Conservation (phyloP, 1,139 yeast genomes). For the Candida anutae region DNA sequence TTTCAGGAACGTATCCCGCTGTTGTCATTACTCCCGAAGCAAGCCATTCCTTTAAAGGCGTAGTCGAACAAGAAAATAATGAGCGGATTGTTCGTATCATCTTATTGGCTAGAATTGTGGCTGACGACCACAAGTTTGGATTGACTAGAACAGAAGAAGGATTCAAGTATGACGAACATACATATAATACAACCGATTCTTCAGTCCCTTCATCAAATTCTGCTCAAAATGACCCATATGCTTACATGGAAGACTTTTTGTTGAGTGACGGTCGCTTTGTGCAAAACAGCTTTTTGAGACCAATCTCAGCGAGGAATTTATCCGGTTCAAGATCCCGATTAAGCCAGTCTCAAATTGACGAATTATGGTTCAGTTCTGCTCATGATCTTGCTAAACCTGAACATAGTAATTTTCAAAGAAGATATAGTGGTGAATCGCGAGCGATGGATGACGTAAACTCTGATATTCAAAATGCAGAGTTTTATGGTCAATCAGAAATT, state of each 20-base stretch:
- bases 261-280: slow-evolving; percentile 37
- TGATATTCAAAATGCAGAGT: slow-evolving; percentile 6
- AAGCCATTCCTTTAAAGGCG: slow-evolving; percentile 15
- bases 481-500: slow-evolving; percentile 10
- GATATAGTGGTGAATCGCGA: slow-evolving; percentile 6
- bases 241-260: slow-evolving; percentile 28
- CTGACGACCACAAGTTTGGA: slow-evolving; percentile 46
- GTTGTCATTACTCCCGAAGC: slow-evolving; percentile 9
- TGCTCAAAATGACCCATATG: slow-evolving; percentile 14
- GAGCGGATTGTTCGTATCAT: slow-evolving; percentile 46
- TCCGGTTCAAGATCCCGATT: slow-evolving; percentile 6
- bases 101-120: slow-evolving; percentile 40
- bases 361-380: slow-evolving; percentile 16
- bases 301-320: slow-evolving; percentile 23
- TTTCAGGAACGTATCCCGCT: slow-evolving; percentile 48
- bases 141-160: slow-evolving; percentile 36
- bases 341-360: slow-evolving; percentile 11
- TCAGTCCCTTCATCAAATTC: slow-evolving; percentile 6
- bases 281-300: slow-evolving; percentile 34
- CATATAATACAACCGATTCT: slow-evolving; percentile 20
- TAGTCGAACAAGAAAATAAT: slow-evolving; percentile 29
- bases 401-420: slow-evolving; percentile 5
- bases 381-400: no score
- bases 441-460: slow-evolving; percentile 1
- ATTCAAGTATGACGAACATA: slow-evolving; percentile 32